phyloP scores from a whole-genome alignment of 2,329 filamentous ascomycete genomes.

The Neoscytalidium dimidiatum region DNA sequence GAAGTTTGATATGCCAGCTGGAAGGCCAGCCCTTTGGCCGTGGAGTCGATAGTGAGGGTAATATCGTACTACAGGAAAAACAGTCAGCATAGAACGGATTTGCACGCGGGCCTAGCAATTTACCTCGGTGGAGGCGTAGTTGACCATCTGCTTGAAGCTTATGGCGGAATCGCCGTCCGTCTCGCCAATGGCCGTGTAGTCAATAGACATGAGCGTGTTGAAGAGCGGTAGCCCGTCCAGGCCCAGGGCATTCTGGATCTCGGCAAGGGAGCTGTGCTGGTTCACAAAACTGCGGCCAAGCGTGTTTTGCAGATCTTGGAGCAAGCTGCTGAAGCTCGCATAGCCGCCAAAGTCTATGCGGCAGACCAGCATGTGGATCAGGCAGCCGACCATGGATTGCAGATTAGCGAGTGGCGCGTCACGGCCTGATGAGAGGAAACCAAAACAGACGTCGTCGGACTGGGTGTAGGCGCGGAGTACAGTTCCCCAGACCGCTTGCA shows the following conservation, averaged over 20 bases:
- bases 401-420: conserved; percentile 51
- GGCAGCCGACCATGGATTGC: neutral
- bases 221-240: conserved; percentile 42
- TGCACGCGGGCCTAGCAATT: neutral
- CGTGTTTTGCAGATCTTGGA: conserved; percentile 27
- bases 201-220: conserved; percentile 48
- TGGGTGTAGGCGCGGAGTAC: conserved; percentile 32
- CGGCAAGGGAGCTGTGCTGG: conserved; percentile 41
- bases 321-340: conserved; percentile 39
- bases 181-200: conserved; percentile 21
- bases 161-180: neutral
- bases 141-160: neutral
- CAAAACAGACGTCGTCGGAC: conserved; percentile 41
- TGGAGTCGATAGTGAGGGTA: neutral
- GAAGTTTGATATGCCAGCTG: neutral
- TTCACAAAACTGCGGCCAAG: conserved; percentile 31
- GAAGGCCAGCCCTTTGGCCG: neutral
- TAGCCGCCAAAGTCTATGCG: conserved; percentile 40
- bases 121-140: neutral
- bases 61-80: conserved; percentile 26
- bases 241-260: conserved; percentile 49
- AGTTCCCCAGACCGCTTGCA: conserved; percentile 21
- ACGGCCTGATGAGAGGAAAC: conserved; percentile 40
- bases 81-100: neutral
- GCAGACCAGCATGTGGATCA: neutral